A percentile compares a stretch with the other conserved stretches of the same genome.
Conservation (phyloP, 2,329 filamentous ascomycete genomes). For the Aspergillus sergii region DNA sequence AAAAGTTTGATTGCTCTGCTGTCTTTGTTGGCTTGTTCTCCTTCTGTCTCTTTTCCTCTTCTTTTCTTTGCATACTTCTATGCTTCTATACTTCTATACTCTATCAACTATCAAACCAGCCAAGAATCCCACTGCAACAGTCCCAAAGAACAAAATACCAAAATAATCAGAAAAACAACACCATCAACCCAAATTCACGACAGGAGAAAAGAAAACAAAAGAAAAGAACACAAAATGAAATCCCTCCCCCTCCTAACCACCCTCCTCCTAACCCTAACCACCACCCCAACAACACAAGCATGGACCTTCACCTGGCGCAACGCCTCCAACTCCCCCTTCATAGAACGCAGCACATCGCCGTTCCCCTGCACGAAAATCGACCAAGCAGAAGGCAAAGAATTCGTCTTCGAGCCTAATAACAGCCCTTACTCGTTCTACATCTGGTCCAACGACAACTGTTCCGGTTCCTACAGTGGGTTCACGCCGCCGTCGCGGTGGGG, state of each 20-base stretch:
- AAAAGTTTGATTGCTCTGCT: neutral
- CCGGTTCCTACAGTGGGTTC: conserved; percentile 11
- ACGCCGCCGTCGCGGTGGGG: conserved; percentile 9
- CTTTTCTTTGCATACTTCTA: neutral
- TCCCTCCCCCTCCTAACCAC: neutral
- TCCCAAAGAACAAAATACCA: neutral
- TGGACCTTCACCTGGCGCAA: conserved; percentile 19
- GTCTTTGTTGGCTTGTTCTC: neutral
- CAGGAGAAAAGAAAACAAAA: neutral
- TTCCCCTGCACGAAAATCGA: conserved; percentile 11
- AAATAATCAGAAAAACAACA: neutral
- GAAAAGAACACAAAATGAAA: neutral
- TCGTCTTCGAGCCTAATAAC: conserved; percentile 10
- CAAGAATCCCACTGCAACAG: neutral
- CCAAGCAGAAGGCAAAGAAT: conserved; percentile 12
- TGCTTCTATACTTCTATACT: neutral
- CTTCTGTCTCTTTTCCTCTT: neutral
- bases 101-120: neutral
- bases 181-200: neutral
- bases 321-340: neutral
- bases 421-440: conserved; percentile 11
- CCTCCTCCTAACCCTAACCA: neutral
- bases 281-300: neutral
- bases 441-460: conserved; percentile 11
- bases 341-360: neutral